These are phyloP conservation scores for Starmerella floris DNA, from an alignment of 805 yeast species.

Conservation along the genomic window DNA sequence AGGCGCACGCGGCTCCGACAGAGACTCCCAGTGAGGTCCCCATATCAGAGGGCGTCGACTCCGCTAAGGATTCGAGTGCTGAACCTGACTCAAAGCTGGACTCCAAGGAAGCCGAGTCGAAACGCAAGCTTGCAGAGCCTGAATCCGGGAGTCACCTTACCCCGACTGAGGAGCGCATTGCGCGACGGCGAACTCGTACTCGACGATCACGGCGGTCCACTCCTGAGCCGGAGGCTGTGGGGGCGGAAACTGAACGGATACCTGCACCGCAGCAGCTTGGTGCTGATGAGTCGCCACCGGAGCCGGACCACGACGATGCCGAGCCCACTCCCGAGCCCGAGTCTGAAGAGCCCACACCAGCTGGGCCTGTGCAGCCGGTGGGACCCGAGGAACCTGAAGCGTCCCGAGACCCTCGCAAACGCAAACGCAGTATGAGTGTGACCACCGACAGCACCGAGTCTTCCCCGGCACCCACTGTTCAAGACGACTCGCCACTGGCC, in stretches of 20 bases:
- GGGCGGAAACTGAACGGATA: not conserved
- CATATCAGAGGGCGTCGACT: too few species aligned
- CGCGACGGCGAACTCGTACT: conserved; percentile 2
- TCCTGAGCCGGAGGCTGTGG: conserved; percentile 4
- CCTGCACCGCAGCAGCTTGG: too few species aligned
- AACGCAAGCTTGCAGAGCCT: too few species aligned
- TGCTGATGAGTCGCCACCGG: not conserved
- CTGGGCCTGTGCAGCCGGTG: too few species aligned
- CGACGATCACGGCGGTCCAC: conserved; percentile 6
- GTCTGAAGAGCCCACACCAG: not conserved
- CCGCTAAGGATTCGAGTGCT: too few species aligned
- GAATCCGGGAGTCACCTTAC: not conserved
- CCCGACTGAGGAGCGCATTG: not conserved
- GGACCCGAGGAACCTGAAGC: not conserved
- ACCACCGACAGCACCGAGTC: too few species aligned
- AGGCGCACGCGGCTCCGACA: too few species aligned
- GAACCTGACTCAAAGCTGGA: too few species aligned
- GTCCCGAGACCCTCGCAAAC: not conserved
- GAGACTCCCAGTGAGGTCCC: too few species aligned
- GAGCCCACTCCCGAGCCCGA: not conserved
- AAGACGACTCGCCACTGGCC: not conserved
- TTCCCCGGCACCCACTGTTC: not conserved
- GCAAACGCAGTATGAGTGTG: not conserved
- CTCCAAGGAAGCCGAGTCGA: too few species aligned
- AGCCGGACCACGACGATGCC: not conserved